Evolutionary conservation across 176 grass and related monocot species (phyloP), one percentile per base, ranked within the genome.

Genomic region (Musa schizocarpa): DNA sequence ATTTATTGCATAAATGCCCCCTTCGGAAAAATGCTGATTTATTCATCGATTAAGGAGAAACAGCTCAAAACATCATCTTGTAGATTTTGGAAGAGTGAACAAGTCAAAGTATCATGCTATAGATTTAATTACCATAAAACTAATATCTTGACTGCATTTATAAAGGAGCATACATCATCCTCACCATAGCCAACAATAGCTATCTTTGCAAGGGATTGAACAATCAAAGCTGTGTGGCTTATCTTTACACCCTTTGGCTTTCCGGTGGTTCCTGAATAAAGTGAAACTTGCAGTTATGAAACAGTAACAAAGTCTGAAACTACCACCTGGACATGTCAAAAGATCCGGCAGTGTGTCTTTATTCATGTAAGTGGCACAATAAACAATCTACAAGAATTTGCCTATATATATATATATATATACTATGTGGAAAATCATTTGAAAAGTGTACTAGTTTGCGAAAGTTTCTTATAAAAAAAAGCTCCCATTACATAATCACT

Each of bases 131-230:
- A n/a, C 9, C 9, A 54, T 13, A 29, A 34, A 24, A 67, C 14
- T 9, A 34, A 67, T 25, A 67, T 68, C 65, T 8, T 14, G 34
- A 68, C 26, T 34, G 25, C 13, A 16, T 68, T 26, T 14, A 20
- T 12, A 70, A 70, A 20, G 63, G 85, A 91, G 12, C 95, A 82
- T 93, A 98, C 95, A 87, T 99, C 90, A 75, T 86, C 78, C 84
- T 91, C 90, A 86, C 82, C 66, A 77, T 99, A 99, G 73, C 88
- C 86, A 77, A 99, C 84, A 73, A 89, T 51, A 52, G 95, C 80
- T 8, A 99, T 89, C 78, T 99, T 99, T 1, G 95, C 88, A 14
- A 99, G 84, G 50, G 95, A 94, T 72, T 99, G 95, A 63, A 82
- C 49, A 67, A 92, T 92, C 84, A 99, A 75, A 82, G 95, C 93